phyloP scores from a whole-genome alignment of 257 asterid genomes.

The Nyctanthes arbortristis region DNA sequence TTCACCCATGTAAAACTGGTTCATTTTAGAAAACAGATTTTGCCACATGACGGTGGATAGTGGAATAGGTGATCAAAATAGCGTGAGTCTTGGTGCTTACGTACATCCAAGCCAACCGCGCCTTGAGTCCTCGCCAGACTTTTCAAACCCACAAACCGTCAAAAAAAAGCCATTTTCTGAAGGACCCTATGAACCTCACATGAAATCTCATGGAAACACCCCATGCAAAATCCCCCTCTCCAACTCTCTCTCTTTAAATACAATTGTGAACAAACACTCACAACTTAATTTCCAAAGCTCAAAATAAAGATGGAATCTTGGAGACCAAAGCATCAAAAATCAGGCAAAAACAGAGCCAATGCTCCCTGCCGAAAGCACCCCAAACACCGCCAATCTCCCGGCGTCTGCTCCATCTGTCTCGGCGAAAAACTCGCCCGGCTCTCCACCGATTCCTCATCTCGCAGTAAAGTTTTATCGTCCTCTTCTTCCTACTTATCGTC shows the following conservation, averaged over 20 bases:
- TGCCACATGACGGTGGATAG: too few relatives aligned
- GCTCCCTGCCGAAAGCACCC: constrained; percentile 65
- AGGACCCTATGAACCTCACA: constrained; percentile 47
- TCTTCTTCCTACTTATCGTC: constrained; percentile 59
- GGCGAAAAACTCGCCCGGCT: constrained; percentile 51
- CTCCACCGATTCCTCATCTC: constrained; percentile 16
- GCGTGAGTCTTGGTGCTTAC: not conserved
- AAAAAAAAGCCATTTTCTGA: constrained; percentile 34
- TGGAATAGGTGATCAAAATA: too few relatives aligned
- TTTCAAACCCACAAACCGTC: constrained; percentile 47
- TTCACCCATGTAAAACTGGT: too few relatives aligned
- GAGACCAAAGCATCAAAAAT: constrained; percentile 28
- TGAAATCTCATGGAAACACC: constrained; percentile 61
- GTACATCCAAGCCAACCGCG: constrained; percentile 44
- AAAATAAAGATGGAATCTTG: constrained; percentile 38
- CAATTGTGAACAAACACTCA: too few relatives aligned
- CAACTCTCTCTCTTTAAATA: not conserved
- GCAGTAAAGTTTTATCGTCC: constrained; percentile 30
- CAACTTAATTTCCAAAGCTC: not conserved
- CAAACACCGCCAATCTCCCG: constrained; percentile 65
- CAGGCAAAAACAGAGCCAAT: constrained; percentile 32
- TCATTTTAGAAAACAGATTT: too few relatives aligned
- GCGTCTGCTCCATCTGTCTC: constrained; percentile 74
- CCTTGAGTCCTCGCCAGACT: constrained; percentile 39
- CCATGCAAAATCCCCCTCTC: constrained; percentile 25